Evolutionary conservation across 306 rosid species (phyloP).

Genomic region (Lithocarpus polystachyus): DNA sequence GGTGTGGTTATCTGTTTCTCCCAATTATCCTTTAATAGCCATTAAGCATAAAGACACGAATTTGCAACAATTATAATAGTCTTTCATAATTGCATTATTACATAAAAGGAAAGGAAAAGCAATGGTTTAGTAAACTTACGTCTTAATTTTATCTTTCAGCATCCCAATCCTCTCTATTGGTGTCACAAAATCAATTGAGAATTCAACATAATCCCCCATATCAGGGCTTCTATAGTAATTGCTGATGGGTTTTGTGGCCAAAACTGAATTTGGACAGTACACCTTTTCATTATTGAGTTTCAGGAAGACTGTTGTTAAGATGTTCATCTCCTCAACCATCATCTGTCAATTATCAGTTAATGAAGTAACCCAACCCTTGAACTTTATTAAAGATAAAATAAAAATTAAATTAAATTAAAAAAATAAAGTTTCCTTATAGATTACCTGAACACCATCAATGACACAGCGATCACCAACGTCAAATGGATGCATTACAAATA

Average conservation of each 20-base stretch:
- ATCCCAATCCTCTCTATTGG: constrained; percentile 66
- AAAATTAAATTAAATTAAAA: neutral
- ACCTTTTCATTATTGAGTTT: constrained; percentile 80
- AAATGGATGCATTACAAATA: constrained; percentile 95
- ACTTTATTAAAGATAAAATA: neutral
- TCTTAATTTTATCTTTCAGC: constrained; percentile 51
- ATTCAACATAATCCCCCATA: constrained; percentile 67
- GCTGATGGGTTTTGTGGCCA: constrained; percentile 80
- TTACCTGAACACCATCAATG: constrained; percentile 78
- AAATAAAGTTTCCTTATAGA: constrained; percentile 4
- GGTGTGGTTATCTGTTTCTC: neutral
- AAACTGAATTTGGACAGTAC: constrained; percentile 80
- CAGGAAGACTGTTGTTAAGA: constrained; percentile 80
- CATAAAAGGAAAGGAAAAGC: neutral
- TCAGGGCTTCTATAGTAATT: constrained; percentile 87
- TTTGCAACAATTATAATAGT: neutral
- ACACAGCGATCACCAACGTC: constrained; percentile 95
- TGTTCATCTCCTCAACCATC: constrained; percentile 95
- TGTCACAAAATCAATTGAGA: constrained; percentile 65
- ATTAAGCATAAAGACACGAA: neutral
- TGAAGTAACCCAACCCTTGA: neutral
- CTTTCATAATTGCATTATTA: neutral
- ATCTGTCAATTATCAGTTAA: constrained; percentile 45
- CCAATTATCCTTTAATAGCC: neutral
- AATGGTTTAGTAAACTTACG: constrained; percentile 36